phyloP scores from a whole-genome alignment of 768 basidiomycete genomes.

The Russula earlei region DNA sequence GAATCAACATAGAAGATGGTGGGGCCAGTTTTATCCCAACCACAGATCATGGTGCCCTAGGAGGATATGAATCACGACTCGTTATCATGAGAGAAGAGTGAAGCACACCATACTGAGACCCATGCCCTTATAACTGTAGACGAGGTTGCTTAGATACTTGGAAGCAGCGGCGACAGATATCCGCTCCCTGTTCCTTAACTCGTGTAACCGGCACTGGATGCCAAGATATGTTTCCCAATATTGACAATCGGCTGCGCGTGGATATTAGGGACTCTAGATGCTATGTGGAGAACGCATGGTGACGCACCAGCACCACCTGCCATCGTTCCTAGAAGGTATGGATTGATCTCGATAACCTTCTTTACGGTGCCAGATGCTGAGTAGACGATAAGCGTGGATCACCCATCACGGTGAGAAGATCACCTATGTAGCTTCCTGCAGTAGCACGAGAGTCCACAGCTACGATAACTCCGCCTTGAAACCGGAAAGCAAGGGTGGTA shows the following conservation, averaged over 20 bases:
- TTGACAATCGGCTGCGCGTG: conserved; percentile 74
- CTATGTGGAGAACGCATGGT: not conserved
- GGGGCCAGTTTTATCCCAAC: conserved; percentile 99
- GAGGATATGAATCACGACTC: not conserved
- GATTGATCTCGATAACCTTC: conserved; percentile 99
- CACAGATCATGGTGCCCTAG: conserved; percentile 98
- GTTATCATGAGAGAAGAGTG: not conserved
- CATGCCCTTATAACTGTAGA: conserved; percentile 99
- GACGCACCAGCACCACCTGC: conserved; percentile 90
- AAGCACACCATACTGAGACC: conserved; percentile 89
- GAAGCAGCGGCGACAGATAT: conserved; percentile 99
- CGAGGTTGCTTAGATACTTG: conserved; percentile 94
- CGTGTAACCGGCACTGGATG: conserved; percentile 93
- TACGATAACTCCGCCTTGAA: conserved; percentile 95
- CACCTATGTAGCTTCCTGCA: conserved; percentile 93
- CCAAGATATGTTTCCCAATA: conserved; percentile 99
- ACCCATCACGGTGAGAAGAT: conserved; percentile 21
- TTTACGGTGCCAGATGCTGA: conserved; percentile 94
- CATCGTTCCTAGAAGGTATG: conserved; percentile 98
- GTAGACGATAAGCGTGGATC: not conserved
- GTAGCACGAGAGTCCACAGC: conserved; percentile 98
- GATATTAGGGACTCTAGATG: not conserved
- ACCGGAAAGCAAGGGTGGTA: conserved; percentile 95
- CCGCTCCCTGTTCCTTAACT: conserved; percentile 90
- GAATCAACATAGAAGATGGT: conserved; percentile 97